Conservation (phyloP, 768 basidiomycete species). For the Amanita pseudoporphyria region DNA sequence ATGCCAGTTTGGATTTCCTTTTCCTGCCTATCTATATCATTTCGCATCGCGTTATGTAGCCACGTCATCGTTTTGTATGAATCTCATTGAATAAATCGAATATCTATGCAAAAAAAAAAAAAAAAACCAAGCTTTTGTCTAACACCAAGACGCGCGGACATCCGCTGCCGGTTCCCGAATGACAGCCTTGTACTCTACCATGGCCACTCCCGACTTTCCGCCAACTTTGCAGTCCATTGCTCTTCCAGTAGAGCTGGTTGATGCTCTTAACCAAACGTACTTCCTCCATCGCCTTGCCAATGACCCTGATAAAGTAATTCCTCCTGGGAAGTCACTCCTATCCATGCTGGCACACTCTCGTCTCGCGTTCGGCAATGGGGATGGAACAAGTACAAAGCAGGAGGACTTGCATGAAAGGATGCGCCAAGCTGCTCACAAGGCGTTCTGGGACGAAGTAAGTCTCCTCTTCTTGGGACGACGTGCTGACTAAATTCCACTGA, state of each 20-base stretch:
- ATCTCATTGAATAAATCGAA: too few relatives aligned
- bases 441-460: slow-evolving; percentile 67
- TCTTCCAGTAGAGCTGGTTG: slow-evolving; percentile 47
- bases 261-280: slow-evolving; percentile 48
- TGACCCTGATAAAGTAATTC: slow-evolving; percentile 49
- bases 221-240: slow-evolving; percentile 2
- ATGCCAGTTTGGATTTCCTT: too few relatives aligned
- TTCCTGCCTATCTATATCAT: too few relatives aligned
- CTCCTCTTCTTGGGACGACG: background rate
- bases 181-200: background rate
- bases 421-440: slow-evolving; percentile 46
- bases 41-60: too few relatives aligned
- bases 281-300: slow-evolving; percentile 62
- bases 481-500: slow-evolving; percentile 16
- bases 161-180: too few relatives aligned
- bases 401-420: slow-evolving; percentile 28
- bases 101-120: too few relatives aligned
- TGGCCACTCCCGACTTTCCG: background rate
- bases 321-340: slow-evolving; percentile 62
- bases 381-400: slow-evolving; percentile 8
- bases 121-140: too few relatives aligned
- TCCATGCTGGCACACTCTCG: slow-evolving; percentile 42
- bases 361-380: slow-evolving; percentile 11
- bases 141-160: too few relatives aligned
- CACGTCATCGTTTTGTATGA: too few relatives aligned